phyloP scores from a whole-genome alignment of 2,329 filamentous ascomycete species.

The Sporothrix humicola region DNA sequence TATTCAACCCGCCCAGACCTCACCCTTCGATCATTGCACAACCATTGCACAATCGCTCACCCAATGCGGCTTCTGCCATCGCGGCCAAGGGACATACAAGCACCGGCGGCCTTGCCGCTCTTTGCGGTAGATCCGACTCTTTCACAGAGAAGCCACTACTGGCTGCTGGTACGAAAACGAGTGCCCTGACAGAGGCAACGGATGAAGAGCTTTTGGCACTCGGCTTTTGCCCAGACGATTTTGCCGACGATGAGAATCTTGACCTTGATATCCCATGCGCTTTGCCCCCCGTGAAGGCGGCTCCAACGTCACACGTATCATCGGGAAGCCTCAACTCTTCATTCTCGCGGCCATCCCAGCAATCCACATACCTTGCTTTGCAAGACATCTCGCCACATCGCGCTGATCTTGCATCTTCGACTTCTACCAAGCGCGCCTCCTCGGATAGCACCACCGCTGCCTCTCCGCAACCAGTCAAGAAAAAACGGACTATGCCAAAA shows the following conservation, averaged over 20 bases:
- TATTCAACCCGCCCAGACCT: slow-evolving; percentile 11
- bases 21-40: slow-evolving; percentile 32
- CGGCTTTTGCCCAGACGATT: slow-evolving; percentile 74
- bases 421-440: slow-evolving; percentile 51
- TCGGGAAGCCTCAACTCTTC: slow-evolving; percentile 31
- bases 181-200: not conserved
- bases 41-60: slow-evolving; percentile 46
- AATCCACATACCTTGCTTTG: slow-evolving; percentile 53
- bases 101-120: slow-evolving; percentile 27
- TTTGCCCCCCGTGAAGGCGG: slow-evolving; percentile 48
- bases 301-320: slow-evolving; percentile 39
- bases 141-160: slow-evolving; percentile 52
- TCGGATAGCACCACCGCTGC: slow-evolving; percentile 43
- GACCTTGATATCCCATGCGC: slow-evolving; percentile 69
- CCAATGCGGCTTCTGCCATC: slow-evolving; percentile 43
- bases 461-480: slow-evolving; percentile 51
- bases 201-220: slow-evolving; percentile 29
- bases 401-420: not conserved
- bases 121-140: slow-evolving; percentile 44
- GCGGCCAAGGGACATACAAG: not conserved
- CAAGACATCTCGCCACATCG: slow-evolving; percentile 34
- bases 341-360: slow-evolving; percentile 76
- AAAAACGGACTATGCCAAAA: slow-evolving; percentile 71
- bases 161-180: not conserved
- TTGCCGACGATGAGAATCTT: slow-evolving; percentile 81